Evolutionary conservation across 2,329 filamentous ascomycete genomes (phyloP).

Genomic region (Venturia pyrina): DNA sequence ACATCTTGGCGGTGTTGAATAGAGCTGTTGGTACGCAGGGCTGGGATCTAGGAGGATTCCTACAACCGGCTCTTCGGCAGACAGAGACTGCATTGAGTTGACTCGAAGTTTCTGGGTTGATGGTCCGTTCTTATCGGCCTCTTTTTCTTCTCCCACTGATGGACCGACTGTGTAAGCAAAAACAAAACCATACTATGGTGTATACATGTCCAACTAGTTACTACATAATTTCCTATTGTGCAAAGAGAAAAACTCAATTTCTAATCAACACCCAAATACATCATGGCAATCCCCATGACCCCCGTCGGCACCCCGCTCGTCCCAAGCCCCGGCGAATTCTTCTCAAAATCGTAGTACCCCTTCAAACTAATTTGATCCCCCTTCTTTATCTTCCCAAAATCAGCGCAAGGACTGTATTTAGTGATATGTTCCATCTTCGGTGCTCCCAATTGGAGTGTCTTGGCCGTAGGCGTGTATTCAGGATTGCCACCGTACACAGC

Average conservation of each 20-base stretch:
- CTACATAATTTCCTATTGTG: too few relatives aligned
- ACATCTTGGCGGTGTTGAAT: too few relatives aligned
- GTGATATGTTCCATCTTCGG: conserved; percentile 12
- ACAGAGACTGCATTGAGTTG: too few relatives aligned
- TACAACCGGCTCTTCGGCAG: too few relatives aligned
- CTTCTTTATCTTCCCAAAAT: conserved; percentile 12
- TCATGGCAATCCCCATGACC: conserved; percentile 12
- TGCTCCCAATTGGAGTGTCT: conserved; percentile 7
- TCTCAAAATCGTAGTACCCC: conserved; percentile 12
- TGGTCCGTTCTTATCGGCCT: too few relatives aligned
- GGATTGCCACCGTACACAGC: conserved; percentile 1
- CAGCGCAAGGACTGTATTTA: not conserved
- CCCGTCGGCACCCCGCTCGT: not conserved
- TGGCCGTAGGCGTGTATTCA: not conserved
- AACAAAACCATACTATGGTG: too few relatives aligned
- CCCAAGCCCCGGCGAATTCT: conserved; percentile 8
- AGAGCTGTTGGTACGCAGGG: too few relatives aligned
- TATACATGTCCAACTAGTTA: too few relatives aligned
- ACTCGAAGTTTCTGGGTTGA: too few relatives aligned
- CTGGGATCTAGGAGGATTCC: too few relatives aligned
- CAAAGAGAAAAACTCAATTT: not conserved
- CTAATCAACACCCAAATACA: conserved; percentile 4
- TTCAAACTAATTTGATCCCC: conserved; percentile 10
- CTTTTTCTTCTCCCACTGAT: too few relatives aligned
- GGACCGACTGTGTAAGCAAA: too few relatives aligned